Evolutionary conservation across 495 filamentous ascomycete species (phyloP), one percentile per base, ranked within the genome.

Genomic region (Usnea hakonensis): DNA sequence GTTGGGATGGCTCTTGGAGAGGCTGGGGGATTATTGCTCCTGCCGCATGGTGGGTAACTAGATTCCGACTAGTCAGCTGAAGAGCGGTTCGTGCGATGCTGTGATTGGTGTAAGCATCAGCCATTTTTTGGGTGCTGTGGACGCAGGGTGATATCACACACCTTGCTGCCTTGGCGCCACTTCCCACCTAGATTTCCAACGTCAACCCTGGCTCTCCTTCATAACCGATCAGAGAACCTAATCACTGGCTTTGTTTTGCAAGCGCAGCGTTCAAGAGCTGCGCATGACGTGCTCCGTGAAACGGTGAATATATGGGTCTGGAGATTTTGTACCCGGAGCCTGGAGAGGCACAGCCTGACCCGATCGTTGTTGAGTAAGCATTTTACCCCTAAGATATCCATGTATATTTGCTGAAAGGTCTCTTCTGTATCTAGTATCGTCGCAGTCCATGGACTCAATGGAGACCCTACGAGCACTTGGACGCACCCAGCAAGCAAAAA

Each of bases 381-480:
- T 14, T 17, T 7, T 17, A 30, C 26, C 5, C 7, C 2, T 4
- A 30, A 7, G 5, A 14, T 4, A 30, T 16, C 0, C 4, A 16
- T 50, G 46, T 30, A 0, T 13, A 10, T 0, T 17, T 9, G 26
- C 46, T 50, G 23, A 50, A 16, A 30, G 3, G n/a, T 14, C 23
- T 30, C 4, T 30, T 52, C 10, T 41, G 17, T 48, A 38, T 30
- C 23, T 54, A 75, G 74, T 67, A 72, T 77, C 54, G 66, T 77
- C 54, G 69, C 70, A 17, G 69, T 77, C 26, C 75, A 77, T 62
- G 75, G 74, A 28, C 70, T 76, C 21, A 69, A 70, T 55, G 73
- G 70, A 3, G 67, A 72, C 50, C 57, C 59, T 43, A 60, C 67
- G 26, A 64, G 66, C 46, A 69, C 74, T 30, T 76, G 73, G 65